phyloP scores from a whole-genome alignment of 1,284 basidiomycete genomes.

The Inonotus obliquus region DNA sequence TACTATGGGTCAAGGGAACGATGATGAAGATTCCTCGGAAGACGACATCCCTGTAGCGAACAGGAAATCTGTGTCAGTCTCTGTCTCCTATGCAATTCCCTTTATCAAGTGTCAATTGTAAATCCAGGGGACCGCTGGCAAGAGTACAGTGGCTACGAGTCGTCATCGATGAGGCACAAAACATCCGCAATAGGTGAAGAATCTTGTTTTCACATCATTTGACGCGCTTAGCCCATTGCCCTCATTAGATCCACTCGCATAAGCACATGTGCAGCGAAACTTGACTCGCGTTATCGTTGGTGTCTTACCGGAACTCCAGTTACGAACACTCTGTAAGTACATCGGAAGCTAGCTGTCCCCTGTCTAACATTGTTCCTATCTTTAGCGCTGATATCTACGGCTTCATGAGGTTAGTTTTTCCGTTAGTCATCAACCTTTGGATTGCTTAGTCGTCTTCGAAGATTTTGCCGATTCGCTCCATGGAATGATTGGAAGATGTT shows the following conservation, averaged over 20 bases:
- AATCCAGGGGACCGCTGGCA: conserved; percentile 48
- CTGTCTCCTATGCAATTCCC: background rate
- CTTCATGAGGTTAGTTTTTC: conserved; percentile 35
- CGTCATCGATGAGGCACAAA: conserved; percentile 67
- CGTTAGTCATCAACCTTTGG: background rate
- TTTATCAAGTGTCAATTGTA: background rate
- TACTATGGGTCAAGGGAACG: conserved; percentile 27
- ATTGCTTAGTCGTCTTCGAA: background rate
- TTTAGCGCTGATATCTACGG: conserved; percentile 63
- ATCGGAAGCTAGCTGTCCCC: background rate
- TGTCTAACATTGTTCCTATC: background rate
- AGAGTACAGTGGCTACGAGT: conserved; percentile 55
- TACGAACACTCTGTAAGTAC: conserved; percentile 55
- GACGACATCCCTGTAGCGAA: conserved; percentile 10
- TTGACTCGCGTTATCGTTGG: conserved; percentile 62
- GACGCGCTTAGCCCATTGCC: background rate
- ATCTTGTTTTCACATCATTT: too few relatives aligned
- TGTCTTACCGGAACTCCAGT: conserved; percentile 70
- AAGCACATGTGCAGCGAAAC: conserved; percentile 51
- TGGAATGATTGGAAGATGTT: conserved; percentile 67
- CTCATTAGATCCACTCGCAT: conserved; percentile 45
- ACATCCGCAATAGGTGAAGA: conserved; percentile 51
- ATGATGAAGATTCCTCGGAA: conserved; percentile 17
- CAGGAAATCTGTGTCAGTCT: conserved; percentile 31
- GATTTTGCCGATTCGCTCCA: conserved; percentile 61